Base-by-base conservation (phyloP, 2,329 filamentous ascomycete species). In the Sarocladiaceae sp. region DNA sequence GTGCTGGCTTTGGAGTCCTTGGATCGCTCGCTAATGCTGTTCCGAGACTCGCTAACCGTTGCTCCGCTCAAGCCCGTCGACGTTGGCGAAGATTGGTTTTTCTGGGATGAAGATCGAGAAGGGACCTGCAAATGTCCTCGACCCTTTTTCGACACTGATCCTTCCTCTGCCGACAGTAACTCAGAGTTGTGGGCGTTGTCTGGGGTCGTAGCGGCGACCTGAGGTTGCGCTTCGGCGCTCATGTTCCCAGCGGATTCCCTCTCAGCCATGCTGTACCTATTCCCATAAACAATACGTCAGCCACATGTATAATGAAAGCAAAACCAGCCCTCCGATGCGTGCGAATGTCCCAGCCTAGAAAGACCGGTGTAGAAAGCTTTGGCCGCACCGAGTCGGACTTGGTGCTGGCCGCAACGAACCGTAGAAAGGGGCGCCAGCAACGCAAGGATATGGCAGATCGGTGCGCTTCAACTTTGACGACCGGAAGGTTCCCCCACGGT, bases 1-100 rank as follows among this genome's bases (percentile, higher is more conserved):
- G 85, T 82, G 69, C 84, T 88, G 58, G 76, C 73, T 70, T 78
- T 83, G 55, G 82, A 85, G 59, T 81, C 82, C 67, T 82, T 86
- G 47, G 86, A 88, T 58, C 78, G 76, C 54, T 78, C 78, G 59
- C 80, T 78, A 60, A 84, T 81, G 64, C 81, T 86, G 61, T 82
- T 83, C 65, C 78, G 73, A 52, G 78, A 72, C 59, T 84, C 80
- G 66, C 73, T 78, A 52, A 76, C 77, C 50, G 81, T 83, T 44
- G 73, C 77, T 60, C 81, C 82, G 66, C 79, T 84, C 56, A 85
- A 67, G 48, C 78, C 81, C 37, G 81, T 82, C 40, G 78, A 73
- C 52, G 80, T 80, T 52, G 80, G 75, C 40, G 80, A 83, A 55
- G 79, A 72, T 64, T 84, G 78, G 62, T 79, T 74, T 64, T 77